Conservation (phyloP, 257 asterid species). For the Dorcoceras hygrometricum region DNA sequence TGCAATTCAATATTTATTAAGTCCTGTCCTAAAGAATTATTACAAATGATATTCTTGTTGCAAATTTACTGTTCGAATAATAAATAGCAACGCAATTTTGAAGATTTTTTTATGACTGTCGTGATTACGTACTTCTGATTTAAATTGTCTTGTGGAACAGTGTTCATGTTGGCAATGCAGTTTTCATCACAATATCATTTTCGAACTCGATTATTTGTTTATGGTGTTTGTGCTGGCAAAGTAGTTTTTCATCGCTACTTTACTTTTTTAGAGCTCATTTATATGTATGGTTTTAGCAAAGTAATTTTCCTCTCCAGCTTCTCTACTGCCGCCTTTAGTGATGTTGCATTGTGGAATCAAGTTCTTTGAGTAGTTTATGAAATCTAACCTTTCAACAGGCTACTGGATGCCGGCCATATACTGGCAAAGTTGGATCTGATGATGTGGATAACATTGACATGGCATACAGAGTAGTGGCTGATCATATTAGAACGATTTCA, state of each 20-base stretch:
- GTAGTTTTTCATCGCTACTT: not conserved
- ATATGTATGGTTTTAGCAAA: not conserved
- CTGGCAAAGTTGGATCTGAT: slow-evolving; percentile 87
- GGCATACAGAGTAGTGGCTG: slow-evolving; percentile 99
- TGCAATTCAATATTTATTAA: not conserved
- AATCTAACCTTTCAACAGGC: slow-evolving; percentile 43
- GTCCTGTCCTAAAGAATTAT: not conserved
- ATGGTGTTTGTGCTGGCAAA: not conserved
- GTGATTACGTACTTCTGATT: not conserved
- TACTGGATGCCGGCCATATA: slow-evolving; percentile 71
- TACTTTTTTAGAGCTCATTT: not conserved
- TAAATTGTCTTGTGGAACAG: not conserved
- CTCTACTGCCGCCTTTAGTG: not conserved
- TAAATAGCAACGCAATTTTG: not conserved
- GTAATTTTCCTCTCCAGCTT: not conserved
- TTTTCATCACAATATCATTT: not conserved
- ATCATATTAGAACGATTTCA: slow-evolving; percentile 93
- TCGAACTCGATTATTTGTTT: too few species aligned
- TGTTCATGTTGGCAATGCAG: not conserved
- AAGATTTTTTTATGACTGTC: not conserved
- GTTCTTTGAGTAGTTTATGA: slow-evolving; percentile 25
- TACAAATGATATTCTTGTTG: not conserved
- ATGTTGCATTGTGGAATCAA: not conserved
- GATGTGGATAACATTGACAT: slow-evolving; percentile 82
- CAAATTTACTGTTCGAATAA: not conserved